Conservation (phyloP, 2,329 filamentous ascomycete species). For the Colletotrichum sp. region DNA sequence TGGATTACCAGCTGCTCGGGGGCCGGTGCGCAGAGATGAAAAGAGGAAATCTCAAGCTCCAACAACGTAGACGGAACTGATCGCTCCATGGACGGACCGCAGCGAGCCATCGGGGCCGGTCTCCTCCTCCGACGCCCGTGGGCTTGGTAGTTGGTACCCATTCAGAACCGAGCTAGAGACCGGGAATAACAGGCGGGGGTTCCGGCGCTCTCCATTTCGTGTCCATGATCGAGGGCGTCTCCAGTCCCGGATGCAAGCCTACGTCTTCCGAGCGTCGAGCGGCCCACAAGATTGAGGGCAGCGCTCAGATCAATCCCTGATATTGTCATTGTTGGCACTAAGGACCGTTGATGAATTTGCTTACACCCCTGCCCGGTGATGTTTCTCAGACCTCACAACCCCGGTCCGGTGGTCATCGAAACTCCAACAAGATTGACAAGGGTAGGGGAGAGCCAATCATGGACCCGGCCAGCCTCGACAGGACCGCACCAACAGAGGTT, state of each 20-base stretch:
- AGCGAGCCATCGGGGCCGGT: neutral
- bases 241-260: neutral
- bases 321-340: neutral
- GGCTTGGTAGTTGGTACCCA: neutral
- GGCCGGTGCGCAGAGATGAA: neutral
- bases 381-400: neutral
- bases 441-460: neutral
- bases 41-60: neutral
- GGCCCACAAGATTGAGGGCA: neutral
- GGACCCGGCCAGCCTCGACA: neutral
- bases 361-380: neutral
- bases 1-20: neutral
- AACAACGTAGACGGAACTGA: neutral
- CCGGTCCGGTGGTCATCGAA: neutral
- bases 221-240: neutral
- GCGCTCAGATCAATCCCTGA: neutral
- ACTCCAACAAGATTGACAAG: neutral
- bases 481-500: neutral
- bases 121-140: neutral
- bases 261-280: neutral
- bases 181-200: neutral
- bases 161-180: neutral
- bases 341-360: neutral
- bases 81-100: neutral
- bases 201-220: neutral